Evolutionary conservation across 129 eudicot species (phyloP).

Genomic region (sunflower (Helianthus annuus)): HanXRQr2.0-SUNRISE NC_035449.2:151948241-151948740

Average conservation of each 20-base stretch:
- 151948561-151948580: constrained; percentile 69
- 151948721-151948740: constrained; percentile 81
- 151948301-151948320: constrained; percentile 83
- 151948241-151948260: neutral
- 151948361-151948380: constrained; percentile 74
- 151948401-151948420: constrained; percentile 88
- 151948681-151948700: constrained; percentile 51
- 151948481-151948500: constrained; percentile 45
- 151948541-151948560: constrained; percentile 62
- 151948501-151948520: constrained; percentile 88
- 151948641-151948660: constrained; percentile 81
- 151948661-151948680: constrained; percentile 63
- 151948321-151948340: constrained; percentile 91
- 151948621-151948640: constrained; percentile 73
- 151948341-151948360: constrained; percentile 96
- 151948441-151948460: constrained; percentile 60
- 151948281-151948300: constrained; percentile 64
- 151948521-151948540: constrained; percentile 74
- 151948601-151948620: constrained; percentile 59
- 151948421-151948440: constrained; percentile 94
- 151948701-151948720: constrained; percentile 84
- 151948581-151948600: constrained; percentile 82
- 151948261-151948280: neutral
- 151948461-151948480: constrained; percentile 35
- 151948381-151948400: constrained; percentile 66